A percentile compares a stretch with the other conserved stretches of the same genome.
phyloP scores from a whole-genome alignment of 2,329 filamentous ascomycete species.

The Daldinia sp. region DNA sequence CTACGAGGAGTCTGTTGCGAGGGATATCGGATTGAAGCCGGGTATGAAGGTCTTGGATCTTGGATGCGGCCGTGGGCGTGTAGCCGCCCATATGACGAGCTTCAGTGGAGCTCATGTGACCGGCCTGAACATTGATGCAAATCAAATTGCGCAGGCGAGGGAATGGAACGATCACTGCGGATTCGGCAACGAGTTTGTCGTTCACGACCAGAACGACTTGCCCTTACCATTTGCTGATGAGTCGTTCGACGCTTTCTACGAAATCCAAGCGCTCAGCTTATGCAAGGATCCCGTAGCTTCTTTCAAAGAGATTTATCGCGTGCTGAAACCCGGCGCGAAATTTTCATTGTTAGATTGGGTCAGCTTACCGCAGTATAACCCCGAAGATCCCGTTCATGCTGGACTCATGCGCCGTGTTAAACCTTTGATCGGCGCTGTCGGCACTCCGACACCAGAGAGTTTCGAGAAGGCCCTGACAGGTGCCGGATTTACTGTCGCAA shows the following conservation, averaged over 20 bases:
- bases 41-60: slow-evolving; percentile 60
- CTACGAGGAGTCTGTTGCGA: slow-evolving; percentile 60
- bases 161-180: slow-evolving; percentile 44
- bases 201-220: slow-evolving; percentile 60
- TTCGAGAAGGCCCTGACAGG: slow-evolving; percentile 56
- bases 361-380: slow-evolving; percentile 58
- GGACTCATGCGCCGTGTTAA: slow-evolving; percentile 63
- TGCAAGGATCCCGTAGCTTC: slow-evolving; percentile 58
- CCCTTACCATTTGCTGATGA: slow-evolving; percentile 59
- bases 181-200: slow-evolving; percentile 56
- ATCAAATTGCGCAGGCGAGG: slow-evolving; percentile 51
- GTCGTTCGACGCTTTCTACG: slow-evolving; percentile 62
- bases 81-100: slow-evolving; percentile 62
- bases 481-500: slow-evolving; percentile 57
- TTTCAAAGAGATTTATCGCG: slow-evolving; percentile 58
- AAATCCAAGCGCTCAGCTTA: slow-evolving; percentile 65
- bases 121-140: slow-evolving; percentile 63
- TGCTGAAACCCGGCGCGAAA: slow-evolving; percentile 59
- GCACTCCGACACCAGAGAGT: slow-evolving; percentile 58
- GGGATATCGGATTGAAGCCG: slow-evolving; percentile 54
- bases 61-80: slow-evolving; percentile 61
- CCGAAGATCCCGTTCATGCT: slow-evolving; percentile 55
- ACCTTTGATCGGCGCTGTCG: slow-evolving; percentile 63
- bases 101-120: slow-evolving; percentile 57
- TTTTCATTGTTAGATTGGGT: slow-evolving; percentile 63